phyloP scores from a whole-genome alignment of 106 monocot species.

The Acorus gramineus region DNA sequence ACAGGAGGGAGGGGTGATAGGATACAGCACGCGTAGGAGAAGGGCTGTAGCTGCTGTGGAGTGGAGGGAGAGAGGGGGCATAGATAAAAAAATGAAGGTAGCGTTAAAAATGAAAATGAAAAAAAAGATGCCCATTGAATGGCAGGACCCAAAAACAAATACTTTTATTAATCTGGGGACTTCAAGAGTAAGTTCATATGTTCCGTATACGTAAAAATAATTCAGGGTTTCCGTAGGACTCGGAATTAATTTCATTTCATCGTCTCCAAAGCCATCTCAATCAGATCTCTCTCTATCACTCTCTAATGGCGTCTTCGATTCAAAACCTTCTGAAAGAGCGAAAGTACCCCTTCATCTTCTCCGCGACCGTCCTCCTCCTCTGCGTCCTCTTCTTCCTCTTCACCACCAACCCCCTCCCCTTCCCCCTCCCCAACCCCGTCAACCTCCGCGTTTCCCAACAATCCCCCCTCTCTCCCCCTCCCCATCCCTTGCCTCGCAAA shows the following conservation, averaged over 20 bases:
- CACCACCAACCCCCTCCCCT: slow-evolving; percentile 12
- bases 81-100: too few species aligned
- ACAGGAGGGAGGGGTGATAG: too few species aligned
- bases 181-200: too few species aligned
- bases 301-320: slow-evolving; percentile 20
- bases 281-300: not conserved
- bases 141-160: too few species aligned
- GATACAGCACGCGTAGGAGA: too few species aligned
- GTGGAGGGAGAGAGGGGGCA: too few species aligned
- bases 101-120: too few species aligned
- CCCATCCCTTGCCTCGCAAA: not conserved
- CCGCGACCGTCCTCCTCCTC: slow-evolving; percentile 29
- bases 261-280: not conserved
- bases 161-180: too few species aligned
- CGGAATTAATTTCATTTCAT: not conserved
- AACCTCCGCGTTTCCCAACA: slow-evolving; percentile 12
- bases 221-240: not conserved
- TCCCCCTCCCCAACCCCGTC: slow-evolving; percentile 13
- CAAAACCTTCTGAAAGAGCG: slow-evolving; percentile 13
- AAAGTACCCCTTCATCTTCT: slow-evolving; percentile 18
- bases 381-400: slow-evolving; percentile 32
- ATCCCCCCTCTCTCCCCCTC: not conserved
- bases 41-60: too few species aligned
- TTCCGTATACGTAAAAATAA: too few species aligned
- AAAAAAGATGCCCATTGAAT: too few species aligned